Percentiles rank a stretch among this genome's conserved stretches.
These are phyloP conservation scores for Colletotrichum sp. DNA, from an alignment of 2,329 filamentous ascomycete genomes.

Conservation along the genomic window DNA sequence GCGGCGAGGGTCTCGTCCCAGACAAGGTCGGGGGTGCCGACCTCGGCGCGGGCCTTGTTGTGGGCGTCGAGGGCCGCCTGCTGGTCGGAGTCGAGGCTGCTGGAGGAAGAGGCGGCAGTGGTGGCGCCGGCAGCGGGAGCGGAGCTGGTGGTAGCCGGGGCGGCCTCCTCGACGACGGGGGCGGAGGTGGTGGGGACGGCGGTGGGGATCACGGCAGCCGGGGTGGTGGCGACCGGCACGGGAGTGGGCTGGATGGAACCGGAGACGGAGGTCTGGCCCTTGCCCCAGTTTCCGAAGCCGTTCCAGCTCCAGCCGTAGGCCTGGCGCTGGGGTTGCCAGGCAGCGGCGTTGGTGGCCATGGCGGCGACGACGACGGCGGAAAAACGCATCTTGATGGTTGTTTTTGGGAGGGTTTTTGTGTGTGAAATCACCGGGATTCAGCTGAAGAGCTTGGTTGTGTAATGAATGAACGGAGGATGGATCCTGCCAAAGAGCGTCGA, in stretches of 20 bases:
- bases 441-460: background rate
- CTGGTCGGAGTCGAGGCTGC: slow-evolving; percentile 17
- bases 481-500: slow-evolving; percentile 18
- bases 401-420: background rate
- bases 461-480: slow-evolving; percentile 16
- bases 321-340: background rate
- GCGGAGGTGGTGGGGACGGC: slow-evolving; percentile 24
- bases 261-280: background rate
- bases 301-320: slow-evolving; percentile 7
- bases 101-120: background rate
- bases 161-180: slow-evolving; percentile 1
- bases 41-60: slow-evolving; percentile 17
- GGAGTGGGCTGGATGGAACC: background rate
- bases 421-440: slow-evolving; percentile 13
- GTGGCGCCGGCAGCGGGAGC: background rate
- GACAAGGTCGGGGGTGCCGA: slow-evolving; percentile 11
- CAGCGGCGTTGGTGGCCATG: slow-evolving; percentile 16
- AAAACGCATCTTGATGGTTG: slow-evolving; percentile 18
- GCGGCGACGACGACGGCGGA: slow-evolving; percentile 13
- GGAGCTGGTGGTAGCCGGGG: slow-evolving; percentile 22
- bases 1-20: slow-evolving; percentile 32
- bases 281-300: background rate
- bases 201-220: background rate
- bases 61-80: slow-evolving; percentile 19
- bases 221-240: background rate